Evolutionary conservation across 768 basidiomycete genomes (phyloP), one percentile per base, ranked within the genome.

Genomic region (Rhizopogon vinicolor): DNA sequence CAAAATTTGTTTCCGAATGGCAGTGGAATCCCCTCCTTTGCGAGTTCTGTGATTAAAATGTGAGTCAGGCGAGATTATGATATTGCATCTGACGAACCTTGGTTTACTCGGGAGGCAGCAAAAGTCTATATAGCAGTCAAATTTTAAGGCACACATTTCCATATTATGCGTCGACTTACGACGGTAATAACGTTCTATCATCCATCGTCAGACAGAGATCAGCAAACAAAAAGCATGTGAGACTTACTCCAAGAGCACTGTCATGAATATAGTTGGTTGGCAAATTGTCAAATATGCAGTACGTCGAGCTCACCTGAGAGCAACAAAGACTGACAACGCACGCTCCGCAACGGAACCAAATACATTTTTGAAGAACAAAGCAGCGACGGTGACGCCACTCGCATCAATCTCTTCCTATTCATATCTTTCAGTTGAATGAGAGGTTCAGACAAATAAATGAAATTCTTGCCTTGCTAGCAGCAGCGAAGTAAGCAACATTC

Each of bases 1-100:
- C 81, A 83, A 60, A 84, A 80, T 25, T 65, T 74, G 58, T 79
- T 83, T 2, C 80, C 80, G 51, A 82, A 82, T 0, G 82, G 82
- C 0, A 84, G 72, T 10, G 82, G 82, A n/a, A 84, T 69, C 1
- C 83, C 83, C 62, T 83, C 83, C 57, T 85, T 85, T 5, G 83
- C 83, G 4, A 85, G 75, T 51, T 84, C 83, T 78, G 52, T 33
- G 7, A 13, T 39, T 22, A 18, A 22, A 18, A 19, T 3, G 7
- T 40, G 3, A 12, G 10, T 0, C 18, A 33, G 19, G 13, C 37
- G 0, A 2, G 6, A 18, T n/a, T 4, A 40, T 12, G 25, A 60
- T 14, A 10, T 25, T 41, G 4, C 50, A 25, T n/a, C 13, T 16
- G 19, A 37, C 51, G 8, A 18, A 73, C 77, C 76, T 70, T 84